Percentiles rank a stretch among this genome's conserved stretches.
phyloP scores from a whole-genome alignment of 345 rosid genomes.

The Acer yangbiense region DNA sequence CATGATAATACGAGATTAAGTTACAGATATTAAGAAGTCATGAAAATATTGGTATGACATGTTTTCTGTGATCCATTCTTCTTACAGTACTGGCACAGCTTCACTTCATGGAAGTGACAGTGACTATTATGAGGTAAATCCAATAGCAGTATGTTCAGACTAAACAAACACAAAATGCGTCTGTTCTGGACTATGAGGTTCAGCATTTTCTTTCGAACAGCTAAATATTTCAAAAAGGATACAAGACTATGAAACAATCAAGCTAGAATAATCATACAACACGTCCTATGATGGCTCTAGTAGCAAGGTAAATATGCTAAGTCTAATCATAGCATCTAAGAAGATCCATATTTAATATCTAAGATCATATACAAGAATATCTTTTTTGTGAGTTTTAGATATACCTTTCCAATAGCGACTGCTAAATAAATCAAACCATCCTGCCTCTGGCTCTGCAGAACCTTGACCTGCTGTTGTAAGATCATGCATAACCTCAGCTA shows the following conservation, averaged over 20 bases:
- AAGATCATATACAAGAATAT: slow-evolving; percentile 4
- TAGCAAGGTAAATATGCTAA: background rate
- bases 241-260: background rate
- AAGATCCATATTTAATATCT: background rate
- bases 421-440: slow-evolving; percentile 96
- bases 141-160: background rate
- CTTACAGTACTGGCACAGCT: background rate
- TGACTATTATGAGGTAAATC: background rate
- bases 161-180: background rate
- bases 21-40: background rate
- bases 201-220: background rate
- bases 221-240: background rate
- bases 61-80: background rate
- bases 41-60: background rate
- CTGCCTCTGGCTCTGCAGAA: slow-evolving; percentile 87
- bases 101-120: background rate
- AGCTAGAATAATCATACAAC: slow-evolving; percentile 3
- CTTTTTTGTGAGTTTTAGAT: slow-evolving; percentile 1
- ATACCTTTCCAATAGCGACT: slow-evolving; percentile 94
- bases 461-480: slow-evolving; percentile 65
- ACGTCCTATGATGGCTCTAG: background rate
- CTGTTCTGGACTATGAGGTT: background rate
- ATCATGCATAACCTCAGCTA: slow-evolving; percentile 80
- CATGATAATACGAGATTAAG: background rate
- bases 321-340: slow-evolving; percentile 4